phyloP scores from a whole-genome alignment of 1,284 basidiomycete genomes.

The Athelia sp. region DNA sequence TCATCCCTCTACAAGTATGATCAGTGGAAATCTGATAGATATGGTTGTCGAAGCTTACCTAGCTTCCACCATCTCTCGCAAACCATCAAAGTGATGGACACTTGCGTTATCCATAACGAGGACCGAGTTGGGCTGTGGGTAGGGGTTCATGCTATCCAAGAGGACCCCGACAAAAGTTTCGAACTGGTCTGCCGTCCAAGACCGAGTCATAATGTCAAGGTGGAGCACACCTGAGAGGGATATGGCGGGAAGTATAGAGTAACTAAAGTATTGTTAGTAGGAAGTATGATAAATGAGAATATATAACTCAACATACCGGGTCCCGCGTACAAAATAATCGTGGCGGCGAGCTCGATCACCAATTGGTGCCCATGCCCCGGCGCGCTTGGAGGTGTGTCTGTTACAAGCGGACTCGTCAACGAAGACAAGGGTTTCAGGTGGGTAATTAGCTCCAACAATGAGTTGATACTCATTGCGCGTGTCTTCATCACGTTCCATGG shows the following conservation, averaged over 20 bases:
- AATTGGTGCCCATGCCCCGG: constrained; percentile 4
- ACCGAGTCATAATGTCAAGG: constrained; percentile 21
- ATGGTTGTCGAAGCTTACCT: constrained; percentile 12
- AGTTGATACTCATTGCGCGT: not conserved
- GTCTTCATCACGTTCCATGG: not conserved
- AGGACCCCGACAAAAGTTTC: constrained; percentile 21
- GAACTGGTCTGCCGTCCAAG: constrained; percentile 19
- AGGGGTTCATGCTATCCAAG: constrained; percentile 30
- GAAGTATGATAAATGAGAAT: constrained; percentile 1
- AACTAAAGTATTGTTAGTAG: constrained; percentile 14
- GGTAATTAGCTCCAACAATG: not conserved
- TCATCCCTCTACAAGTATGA: constrained; percentile 17
- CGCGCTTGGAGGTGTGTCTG: constrained; percentile 5
- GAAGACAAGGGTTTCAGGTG: constrained; percentile 10
- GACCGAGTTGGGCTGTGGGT: constrained; percentile 26
- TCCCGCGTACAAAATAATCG: not conserved
- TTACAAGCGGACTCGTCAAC: constrained; percentile 10
- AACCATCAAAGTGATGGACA: constrained; percentile 20
- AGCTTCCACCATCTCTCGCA: constrained; percentile 20
- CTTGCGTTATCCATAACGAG: constrained; percentile 30
- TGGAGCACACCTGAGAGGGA: constrained; percentile 23
- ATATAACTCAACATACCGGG: constrained; percentile 4
- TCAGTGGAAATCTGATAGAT: no score
- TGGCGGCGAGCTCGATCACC: no score
- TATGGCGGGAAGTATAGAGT: constrained; percentile 23